These are phyloP conservation scores for Hemisphaericaspora lyxosophila DNA, from an alignment of 1,139 yeast genomes.

Conservation along the genomic window DNA sequence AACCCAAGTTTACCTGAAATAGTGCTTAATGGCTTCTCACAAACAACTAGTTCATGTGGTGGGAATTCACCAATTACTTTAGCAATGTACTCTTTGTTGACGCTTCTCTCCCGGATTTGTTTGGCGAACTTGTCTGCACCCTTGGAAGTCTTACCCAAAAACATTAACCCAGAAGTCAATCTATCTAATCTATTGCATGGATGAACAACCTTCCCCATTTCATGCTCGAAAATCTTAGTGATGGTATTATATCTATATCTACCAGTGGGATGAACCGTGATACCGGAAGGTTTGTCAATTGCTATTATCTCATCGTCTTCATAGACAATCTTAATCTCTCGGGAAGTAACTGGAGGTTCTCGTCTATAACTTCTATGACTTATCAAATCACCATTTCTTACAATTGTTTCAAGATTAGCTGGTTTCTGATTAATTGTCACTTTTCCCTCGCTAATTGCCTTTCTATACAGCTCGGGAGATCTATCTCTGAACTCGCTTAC, in stretches of 20 bases:
- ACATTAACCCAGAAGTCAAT: constrained; percentile 92
- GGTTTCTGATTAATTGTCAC: constrained; percentile 69
- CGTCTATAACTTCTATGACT: constrained; percentile 84
- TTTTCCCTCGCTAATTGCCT: constrained; percentile 68
- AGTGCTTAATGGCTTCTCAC: constrained; percentile 70
- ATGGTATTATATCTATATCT: constrained; percentile 84
- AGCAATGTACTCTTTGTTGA: constrained; percentile 81
- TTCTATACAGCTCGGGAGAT: constrained; percentile 63
- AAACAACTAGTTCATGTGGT: constrained; percentile 42
- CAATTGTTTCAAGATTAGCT: constrained; percentile 63
- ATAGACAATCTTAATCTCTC: constrained; percentile 67
- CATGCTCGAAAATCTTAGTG: constrained; percentile 76
- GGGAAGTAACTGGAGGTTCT: constrained; percentile 83
- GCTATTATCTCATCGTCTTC: constrained; percentile 81
- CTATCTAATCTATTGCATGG: constrained; percentile 93
- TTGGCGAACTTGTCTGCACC: constrained; percentile 79
- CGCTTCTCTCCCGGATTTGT: constrained; percentile 74
- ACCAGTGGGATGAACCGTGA: constrained; percentile 97
- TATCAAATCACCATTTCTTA: constrained; percentile 82
- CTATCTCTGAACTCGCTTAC: constrained; percentile 82
- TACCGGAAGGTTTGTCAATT: constrained; percentile 91
- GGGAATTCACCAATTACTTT: constrained; percentile 88
- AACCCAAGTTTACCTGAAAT: constrained; percentile 78
- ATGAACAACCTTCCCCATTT: constrained; percentile 62
- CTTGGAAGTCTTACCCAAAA: constrained; percentile 77